Conservation (phyloP, 2,329 filamentous ascomycete genomes). For the Laburnicola sp. region DNA sequence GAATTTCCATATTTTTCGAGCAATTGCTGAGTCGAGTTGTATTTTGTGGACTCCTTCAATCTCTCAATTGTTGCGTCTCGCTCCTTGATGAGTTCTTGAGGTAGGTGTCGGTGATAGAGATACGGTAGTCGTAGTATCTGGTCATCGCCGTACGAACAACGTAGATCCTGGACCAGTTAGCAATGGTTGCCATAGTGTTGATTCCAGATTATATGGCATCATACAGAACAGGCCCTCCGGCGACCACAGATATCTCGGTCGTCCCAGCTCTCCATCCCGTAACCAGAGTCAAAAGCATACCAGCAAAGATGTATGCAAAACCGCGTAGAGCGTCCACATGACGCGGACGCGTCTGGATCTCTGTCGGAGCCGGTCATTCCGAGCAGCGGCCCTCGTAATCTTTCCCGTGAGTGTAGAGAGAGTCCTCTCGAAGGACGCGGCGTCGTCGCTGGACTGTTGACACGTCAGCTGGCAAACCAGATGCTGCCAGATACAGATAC, state of each 20-base stretch:
- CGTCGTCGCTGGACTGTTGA: conserved; percentile 73
- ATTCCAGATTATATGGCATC: conserved; percentile 31
- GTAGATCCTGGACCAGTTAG: conserved; percentile 69
- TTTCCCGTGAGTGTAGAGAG: conserved; percentile 80
- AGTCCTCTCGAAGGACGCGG: conserved; percentile 90
- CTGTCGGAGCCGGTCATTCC: conserved; percentile 72
- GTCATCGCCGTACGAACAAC: conserved; percentile 67
- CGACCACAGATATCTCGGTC: conserved; percentile 77
- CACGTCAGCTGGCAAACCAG: conserved; percentile 15
- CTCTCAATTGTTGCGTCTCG: conserved; percentile 87
- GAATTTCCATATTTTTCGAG: conserved; percentile 88
- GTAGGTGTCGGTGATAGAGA: conserved; percentile 67
- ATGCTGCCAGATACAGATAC: conserved; percentile 8
- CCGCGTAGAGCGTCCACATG: conserved; percentile 88
- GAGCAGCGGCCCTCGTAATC: conserved; percentile 73
- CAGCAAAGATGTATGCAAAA: conserved; percentile 86
- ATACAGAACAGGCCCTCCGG: conserved; percentile 77
- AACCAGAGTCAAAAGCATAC: conserved; percentile 79
- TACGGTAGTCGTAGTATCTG: conserved; percentile 78
- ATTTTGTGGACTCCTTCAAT: conserved; percentile 92
- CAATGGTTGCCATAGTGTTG: background rate
- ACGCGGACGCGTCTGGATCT: conserved; percentile 77
- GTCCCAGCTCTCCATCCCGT: conserved; percentile 79
- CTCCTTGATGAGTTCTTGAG: conserved; percentile 78
- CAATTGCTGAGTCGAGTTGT: conserved; percentile 89